These are phyloP conservation scores for Penicillium frequentans DNA, from an alignment of 2,329 filamentous ascomycete species.

Conservation along the genomic window DNA sequence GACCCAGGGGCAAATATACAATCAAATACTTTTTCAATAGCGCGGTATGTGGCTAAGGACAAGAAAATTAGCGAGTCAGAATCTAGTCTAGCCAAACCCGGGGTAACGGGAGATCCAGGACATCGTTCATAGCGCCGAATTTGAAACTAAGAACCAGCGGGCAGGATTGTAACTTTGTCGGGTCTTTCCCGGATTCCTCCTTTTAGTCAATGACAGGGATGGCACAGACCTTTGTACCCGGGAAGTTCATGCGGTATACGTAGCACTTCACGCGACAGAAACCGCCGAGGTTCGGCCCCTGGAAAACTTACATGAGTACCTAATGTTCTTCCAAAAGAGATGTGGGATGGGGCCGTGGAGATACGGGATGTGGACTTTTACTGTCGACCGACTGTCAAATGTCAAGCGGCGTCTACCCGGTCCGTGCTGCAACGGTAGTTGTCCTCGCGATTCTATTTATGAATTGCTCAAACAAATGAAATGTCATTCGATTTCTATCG, in stretches of 20 bases:
- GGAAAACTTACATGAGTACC: neutral
- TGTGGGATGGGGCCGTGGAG: neutral
- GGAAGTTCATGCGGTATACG: neutral
- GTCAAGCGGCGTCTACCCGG: neutral
- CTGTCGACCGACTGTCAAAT: neutral
- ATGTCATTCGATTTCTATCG: conserved; percentile 21
- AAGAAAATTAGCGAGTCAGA: neutral
- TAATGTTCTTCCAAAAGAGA: no score
- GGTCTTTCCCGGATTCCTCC: neutral
- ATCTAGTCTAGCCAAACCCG: conserved; percentile 1
- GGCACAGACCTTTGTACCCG: neutral
- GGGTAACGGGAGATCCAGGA: conserved; percentile 6
- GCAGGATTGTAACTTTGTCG: neutral
- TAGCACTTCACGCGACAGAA: neutral
- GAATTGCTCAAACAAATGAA: conserved; percentile 6
- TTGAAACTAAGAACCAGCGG: neutral
- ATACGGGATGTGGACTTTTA: neutral
- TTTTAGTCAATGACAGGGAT: neutral
- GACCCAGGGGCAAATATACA: neutral
- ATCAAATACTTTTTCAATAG: neutral
- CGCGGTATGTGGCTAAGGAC: neutral
- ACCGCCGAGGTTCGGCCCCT: neutral
- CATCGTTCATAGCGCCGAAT: conserved; percentile 5
- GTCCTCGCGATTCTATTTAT: conserved; percentile 6
- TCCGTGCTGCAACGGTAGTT: conserved; percentile 6